phyloP scores from a whole-genome alignment of 345 rosid species.

The Eucalyptus pauciflora region DNA sequence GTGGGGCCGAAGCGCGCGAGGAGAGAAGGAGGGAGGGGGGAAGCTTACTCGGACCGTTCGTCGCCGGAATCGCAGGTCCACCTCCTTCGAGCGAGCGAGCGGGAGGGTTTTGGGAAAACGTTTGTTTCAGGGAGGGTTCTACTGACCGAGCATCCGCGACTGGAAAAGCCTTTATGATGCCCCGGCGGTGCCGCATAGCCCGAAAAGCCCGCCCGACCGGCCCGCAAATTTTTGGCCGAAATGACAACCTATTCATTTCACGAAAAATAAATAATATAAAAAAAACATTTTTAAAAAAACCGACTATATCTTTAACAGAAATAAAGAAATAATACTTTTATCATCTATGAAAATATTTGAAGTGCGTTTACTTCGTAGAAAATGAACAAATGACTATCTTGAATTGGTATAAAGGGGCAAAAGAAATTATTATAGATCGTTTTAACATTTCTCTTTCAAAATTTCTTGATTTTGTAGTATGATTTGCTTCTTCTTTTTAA shows the following conservation, averaged over 20 bases:
- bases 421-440: neutral
- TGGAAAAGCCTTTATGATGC: neutral
- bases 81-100: neutral
- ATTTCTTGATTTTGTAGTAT: neutral
- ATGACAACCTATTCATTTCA: rapidly evolving
- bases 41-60: neutral
- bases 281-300: neutral
- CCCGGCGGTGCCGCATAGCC: neutral
- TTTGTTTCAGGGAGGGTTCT: neutral
- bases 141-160: neutral
- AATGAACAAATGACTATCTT: neutral
- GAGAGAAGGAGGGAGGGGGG: neutral
- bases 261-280: neutral
- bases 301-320: rapidly evolving
- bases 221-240: neutral
- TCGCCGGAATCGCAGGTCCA: neutral
- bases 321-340: neutral
- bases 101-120: neutral
- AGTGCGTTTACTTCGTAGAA: rapidly evolving
- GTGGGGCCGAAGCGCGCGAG: neutral
- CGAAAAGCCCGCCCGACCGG: neutral
- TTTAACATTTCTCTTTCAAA: neutral
- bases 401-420: neutral
- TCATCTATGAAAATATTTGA: too few relatives aligned
- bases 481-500: neutral